Base-by-base conservation (phyloP, 2,329 filamentous ascomycete genomes). In the Knoxdaviesia capensis region DNA sequence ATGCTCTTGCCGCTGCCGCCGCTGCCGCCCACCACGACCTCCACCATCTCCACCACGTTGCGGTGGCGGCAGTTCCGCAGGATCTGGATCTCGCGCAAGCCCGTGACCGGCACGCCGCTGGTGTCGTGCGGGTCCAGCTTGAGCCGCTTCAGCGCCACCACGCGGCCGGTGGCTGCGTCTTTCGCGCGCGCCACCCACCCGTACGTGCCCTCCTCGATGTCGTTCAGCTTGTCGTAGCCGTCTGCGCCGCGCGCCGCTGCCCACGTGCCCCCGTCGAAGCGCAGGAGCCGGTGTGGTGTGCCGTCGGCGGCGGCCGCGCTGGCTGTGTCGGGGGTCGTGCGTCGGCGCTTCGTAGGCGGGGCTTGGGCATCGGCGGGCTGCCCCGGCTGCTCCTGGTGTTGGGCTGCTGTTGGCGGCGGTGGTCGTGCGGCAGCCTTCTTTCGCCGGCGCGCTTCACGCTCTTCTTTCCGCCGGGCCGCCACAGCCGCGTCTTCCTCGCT, bases 201-300 rank as follows among this genome's bases (percentile, higher is more conserved):
- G 59, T 98, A 98, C 6, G 86, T 86, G 34, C 90, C 90, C 63
- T 98, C 90, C 59, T 96, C 90, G 52, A 98, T 98, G 56, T 90
- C 82, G 58, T 98, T 98, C 44, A 98, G 67, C 50, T 83, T 81
- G 53, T 94, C 83, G 61, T 87, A 98, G 54, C 84, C 79, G 53
- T 88, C 80, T 30, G 93, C 80, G 55, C 82, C 82, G 46, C 81
- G 70, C 53, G 80, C 81, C 44, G 62, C 66, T 41, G 73, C 69
- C 75, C 86, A 93, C 49, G 64, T 59, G 7, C 71, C 70, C 9
- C 67, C 65, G 7, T 80, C 70, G 53, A 92, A 87, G 7, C 80
- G 75, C 36, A 94, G 59, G 3, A 93, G 64, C n/a, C n/a, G n/a
- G n/a, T n/a, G n/a, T n/a, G n/a, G n/a, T n/a, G n/a, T n/a, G n/a